Evolutionary conservation across 768 basidiomycete species (phyloP).

Genomic region (Butyriboletus loyo): DNA sequence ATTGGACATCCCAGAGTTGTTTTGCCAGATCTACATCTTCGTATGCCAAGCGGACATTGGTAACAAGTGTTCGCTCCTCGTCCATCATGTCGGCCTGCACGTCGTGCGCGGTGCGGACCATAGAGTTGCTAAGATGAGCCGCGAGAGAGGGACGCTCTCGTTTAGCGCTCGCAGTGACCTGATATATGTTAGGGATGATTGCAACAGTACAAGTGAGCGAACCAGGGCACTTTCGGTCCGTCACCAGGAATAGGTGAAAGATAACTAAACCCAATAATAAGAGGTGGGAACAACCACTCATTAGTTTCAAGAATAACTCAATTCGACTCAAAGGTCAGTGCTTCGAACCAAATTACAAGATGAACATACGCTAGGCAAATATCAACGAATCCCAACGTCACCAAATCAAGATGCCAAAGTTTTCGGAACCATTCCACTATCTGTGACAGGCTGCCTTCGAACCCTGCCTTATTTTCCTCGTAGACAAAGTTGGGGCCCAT

Average conservation of each 20-base stretch:
- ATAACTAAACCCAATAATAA: neutral
- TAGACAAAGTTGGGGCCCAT: conserved; percentile 46
- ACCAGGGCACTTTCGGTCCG: neutral
- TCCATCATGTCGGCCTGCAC: neutral
- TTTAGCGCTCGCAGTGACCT: neutral
- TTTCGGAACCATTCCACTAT: conserved; percentile 42
- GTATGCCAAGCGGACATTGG: conserved; percentile 32
- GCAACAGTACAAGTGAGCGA: neutral
- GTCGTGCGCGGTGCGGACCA: neutral
- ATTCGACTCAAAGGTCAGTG: neutral
- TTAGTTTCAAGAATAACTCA: neutral
- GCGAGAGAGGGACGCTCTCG: too few species aligned
- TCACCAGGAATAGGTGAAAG: neutral
- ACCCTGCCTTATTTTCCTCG: conserved; percentile 43
- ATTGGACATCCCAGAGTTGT: conserved; percentile 33
- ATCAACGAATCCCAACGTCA: neutral
- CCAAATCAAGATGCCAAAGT: conserved; percentile 22
- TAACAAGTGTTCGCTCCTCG: conserved; percentile 12
- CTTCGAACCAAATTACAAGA: neutral
- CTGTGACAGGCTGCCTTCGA: conserved; percentile 43
- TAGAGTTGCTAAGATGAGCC: neutral
- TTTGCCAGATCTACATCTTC: conserved; percentile 23
- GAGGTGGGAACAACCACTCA: neutral
- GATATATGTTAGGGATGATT: neutral
- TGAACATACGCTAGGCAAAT: neutral